Evolutionary conservation across 129 eudicot genomes (phyloP), one percentile per base, ranked within the genome.

Genomic region (Centrapalus pauciflorus): DNA sequence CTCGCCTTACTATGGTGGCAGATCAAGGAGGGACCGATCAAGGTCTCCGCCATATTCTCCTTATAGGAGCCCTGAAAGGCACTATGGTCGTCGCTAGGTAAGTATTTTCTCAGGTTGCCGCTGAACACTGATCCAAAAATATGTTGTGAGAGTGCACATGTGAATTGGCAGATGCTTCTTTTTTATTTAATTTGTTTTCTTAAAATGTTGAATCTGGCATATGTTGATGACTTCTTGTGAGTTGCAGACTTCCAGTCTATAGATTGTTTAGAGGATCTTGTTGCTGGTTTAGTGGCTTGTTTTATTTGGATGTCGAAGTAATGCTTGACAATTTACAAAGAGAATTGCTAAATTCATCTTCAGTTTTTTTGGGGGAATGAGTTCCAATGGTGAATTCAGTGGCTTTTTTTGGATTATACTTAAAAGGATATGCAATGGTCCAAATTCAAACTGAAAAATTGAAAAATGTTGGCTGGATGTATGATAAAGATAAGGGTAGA

Each of bases 21-120:
- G 90, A 69, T 89, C 99, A 62, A 89, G 99, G 76, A 84, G 99
- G 81, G 92, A 89, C 2, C 69, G 95, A 5, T 76, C 89, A 33
- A 75, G 89, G 78, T 86, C 96, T 38, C 84, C 83, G 17, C 87
- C 84, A 9, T 81, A 81, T 11, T 89, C 88, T 8, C 96, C 88
- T 23, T 81, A 84, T 55, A 83, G 78, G 29, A 84, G 90, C 72
- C 86, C 83, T 2, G 95, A 79, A 16, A 83, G 96, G 79, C 78
- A 59, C 76, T 92, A 88, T 70, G 72, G 67, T 19, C 91, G 90
- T 67, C 95, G 98, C 73, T 80, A 83, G 95, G 68, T 82, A 16
- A 72, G 69, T 11, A 1, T 62, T n/a, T 32, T 49, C 29, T 61
- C 21, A 6, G 11, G 16, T 0, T 43, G 67, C 7, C 28, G 75